phyloP scores from a whole-genome alignment of 805 yeast species.

The Yarrowia hollandica region DNA sequence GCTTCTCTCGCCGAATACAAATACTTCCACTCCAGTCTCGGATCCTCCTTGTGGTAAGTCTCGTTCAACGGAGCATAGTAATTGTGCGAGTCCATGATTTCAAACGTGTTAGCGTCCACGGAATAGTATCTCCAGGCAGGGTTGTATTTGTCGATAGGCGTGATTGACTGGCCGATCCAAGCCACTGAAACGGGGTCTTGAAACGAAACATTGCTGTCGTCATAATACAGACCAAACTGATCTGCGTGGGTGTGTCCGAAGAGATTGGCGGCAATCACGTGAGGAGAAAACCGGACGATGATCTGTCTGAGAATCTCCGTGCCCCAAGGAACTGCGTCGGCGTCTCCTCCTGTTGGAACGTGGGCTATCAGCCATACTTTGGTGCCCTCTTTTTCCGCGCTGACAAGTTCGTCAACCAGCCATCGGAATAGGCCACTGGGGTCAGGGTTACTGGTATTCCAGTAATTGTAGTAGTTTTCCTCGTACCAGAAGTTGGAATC shows the following conservation, averaged over 20 bases:
- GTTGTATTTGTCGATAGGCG: conserved; percentile 59
- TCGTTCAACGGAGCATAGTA: conserved; percentile 59
- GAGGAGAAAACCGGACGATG: conserved; percentile 65
- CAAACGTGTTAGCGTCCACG: conserved; percentile 61
- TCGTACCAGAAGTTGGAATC: conserved; percentile 70
- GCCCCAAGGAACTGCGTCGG: conserved; percentile 64
- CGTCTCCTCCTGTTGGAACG: conserved; percentile 52
- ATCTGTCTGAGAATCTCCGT: conserved; percentile 56
- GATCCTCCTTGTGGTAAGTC: conserved; percentile 42
- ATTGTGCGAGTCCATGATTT: conserved; percentile 58
- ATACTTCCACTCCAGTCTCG: conserved; percentile 57
- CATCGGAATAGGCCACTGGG: conserved; percentile 63
- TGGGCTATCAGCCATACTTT: conserved; percentile 78
- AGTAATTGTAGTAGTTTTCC: conserved; percentile 58
- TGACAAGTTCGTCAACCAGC: conserved; percentile 58
- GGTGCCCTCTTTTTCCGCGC: conserved; percentile 56
- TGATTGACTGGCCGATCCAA: conserved; percentile 66
- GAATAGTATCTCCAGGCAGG: conserved; percentile 75
- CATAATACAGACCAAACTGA: conserved; percentile 61
- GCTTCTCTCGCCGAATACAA: conserved; percentile 49
- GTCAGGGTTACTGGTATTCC: conserved; percentile 53
- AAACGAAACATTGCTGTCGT: conserved; percentile 42
- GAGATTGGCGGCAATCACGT: conserved; percentile 66
- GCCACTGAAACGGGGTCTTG: conserved; percentile 54
- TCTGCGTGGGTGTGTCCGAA: conserved; percentile 73